Percentiles rank a stretch among this genome's conserved stretches.
Evolutionary conservation across 2,329 filamentous ascomycete genomes (phyloP).

Genomic region (Cryphonectria radicalis): DNA sequence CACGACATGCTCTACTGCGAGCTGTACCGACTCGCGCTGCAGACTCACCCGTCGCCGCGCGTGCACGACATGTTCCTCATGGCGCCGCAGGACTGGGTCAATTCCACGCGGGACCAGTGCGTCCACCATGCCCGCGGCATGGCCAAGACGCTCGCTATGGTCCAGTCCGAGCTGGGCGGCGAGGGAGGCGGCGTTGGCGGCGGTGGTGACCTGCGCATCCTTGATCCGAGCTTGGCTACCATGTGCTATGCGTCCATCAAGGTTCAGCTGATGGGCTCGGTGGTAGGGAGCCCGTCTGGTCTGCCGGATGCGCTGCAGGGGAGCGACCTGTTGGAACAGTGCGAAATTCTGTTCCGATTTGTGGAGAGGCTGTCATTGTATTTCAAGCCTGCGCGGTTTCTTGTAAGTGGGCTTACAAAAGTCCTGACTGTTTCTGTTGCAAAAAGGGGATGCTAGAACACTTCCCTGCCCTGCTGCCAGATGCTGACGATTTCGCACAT

Average conservation of each 20-base stretch:
- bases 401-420: neutral
- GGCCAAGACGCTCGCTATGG: conserved; percentile 8
- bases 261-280: conserved; percentile 5
- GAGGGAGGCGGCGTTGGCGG: no score
- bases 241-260: conserved; percentile 10
- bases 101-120: neutral
- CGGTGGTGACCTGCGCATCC: neutral
- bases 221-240: conserved; percentile 3
- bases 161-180: neutral
- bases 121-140: neutral
- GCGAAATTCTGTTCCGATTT: neutral
- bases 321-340: neutral
- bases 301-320: neutral
- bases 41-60: neutral
- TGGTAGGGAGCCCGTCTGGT: neutral
- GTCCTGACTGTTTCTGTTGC: neutral
- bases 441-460: neutral
- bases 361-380: conserved; percentile 6
- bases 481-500: neutral
- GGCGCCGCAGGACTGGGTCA: neutral
- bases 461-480: neutral
- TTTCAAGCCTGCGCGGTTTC: neutral
- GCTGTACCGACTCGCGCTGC: conserved; percentile 7
- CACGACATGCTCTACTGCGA: conserved; percentile 10
- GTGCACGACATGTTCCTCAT: neutral